Evolutionary conservation across 371 early-diverging fungal genomes (phyloP), one percentile per base, ranked within the genome.

Genomic region (Chytridium lagenaria): DNA sequence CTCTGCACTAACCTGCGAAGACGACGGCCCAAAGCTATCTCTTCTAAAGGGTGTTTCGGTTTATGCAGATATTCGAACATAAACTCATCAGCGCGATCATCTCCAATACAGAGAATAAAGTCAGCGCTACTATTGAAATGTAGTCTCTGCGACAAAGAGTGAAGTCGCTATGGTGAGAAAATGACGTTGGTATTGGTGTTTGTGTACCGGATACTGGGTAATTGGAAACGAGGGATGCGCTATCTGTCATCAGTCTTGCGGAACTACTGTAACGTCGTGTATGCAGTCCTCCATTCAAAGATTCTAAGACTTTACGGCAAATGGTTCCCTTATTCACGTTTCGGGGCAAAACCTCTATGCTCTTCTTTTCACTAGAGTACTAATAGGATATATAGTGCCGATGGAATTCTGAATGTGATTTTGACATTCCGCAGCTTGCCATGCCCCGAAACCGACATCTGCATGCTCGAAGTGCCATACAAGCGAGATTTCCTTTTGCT

Each of bases 401-500:
- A 95, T 86, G 0, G 93, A 85, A 66, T 93, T 90, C 67, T 92
- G 92, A 52, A 97, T 88, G 75, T 95, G 95, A 78, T 93, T 95
- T 78, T 92, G 92, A 77, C 94, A 94, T 78, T 95, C 95, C 59
- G 92, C 91, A 31, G 94, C 93, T 79, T 94, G 94, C 93, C 95
- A 95, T 59, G 89, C 80, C 33, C 94, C 95, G 83, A 94, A 97
- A 78, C 91, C 92, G 71, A 88, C 84, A 76, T 97, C 96, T 0
- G 97, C 92, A 75, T 88, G 89, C 61, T 94, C 90, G 77, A 93
- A 96, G 78, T 96, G 94, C 98, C 96, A 96, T 34, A 91, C 90
- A 38, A 94, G 83, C 0, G 90, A 86, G 0, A 88, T 83, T 59
- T 89, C 88, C 78, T 92, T 93, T 44, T 86, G 84, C 84, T 97